phyloP scores from a whole-genome alignment of 345 rosid species.

The Sonneratia alba region DNA sequence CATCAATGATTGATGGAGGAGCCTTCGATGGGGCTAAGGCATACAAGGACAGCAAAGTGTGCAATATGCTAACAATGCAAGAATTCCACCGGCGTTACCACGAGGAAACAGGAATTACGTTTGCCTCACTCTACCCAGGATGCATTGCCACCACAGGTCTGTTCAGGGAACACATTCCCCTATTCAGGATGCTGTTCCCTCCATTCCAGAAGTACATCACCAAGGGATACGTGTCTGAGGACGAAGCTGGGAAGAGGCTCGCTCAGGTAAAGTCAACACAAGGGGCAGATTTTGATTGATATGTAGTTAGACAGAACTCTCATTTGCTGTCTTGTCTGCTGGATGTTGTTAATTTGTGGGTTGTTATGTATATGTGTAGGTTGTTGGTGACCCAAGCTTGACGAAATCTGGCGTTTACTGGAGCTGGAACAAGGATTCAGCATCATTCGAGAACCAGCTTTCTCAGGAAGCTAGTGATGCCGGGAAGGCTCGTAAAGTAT shows the following conservation, averaged over 20 bases:
- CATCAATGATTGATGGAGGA: constrained; percentile 92
- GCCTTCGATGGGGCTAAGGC: constrained; percentile 94
- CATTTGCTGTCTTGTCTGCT: background rate
- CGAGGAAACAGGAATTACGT: constrained; percentile 74
- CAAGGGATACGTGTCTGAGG: constrained; percentile 89
- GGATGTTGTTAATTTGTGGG: constrained; percentile 2
- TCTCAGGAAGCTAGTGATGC: constrained; percentile 85
- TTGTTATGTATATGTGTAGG: constrained; percentile 27
- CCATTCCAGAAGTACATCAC: constrained; percentile 98
- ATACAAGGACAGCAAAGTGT: constrained; percentile 96
- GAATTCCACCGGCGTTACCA: constrained; percentile 92
- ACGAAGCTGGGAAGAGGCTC: constrained; percentile 85
- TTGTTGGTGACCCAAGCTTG: constrained; percentile 76
- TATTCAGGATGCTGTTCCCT: constrained; percentile 84
- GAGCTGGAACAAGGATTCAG: constrained; percentile 96
- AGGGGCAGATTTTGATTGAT: background rate
- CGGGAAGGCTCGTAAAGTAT: constrained; percentile 80
- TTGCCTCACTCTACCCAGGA: constrained; percentile 92
- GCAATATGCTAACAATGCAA: constrained; percentile 96
- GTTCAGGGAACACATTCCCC: constrained; percentile 92
- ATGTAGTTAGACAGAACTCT: background rate
- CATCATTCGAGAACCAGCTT: constrained; percentile 89
- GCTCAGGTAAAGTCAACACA: constrained; percentile 56
- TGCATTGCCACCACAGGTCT: constrained; percentile 96
- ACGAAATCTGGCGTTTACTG: constrained; percentile 91